phyloP scores from a whole-genome alignment of 345 rosid species.

The Syzygium aromaticum region DNA sequence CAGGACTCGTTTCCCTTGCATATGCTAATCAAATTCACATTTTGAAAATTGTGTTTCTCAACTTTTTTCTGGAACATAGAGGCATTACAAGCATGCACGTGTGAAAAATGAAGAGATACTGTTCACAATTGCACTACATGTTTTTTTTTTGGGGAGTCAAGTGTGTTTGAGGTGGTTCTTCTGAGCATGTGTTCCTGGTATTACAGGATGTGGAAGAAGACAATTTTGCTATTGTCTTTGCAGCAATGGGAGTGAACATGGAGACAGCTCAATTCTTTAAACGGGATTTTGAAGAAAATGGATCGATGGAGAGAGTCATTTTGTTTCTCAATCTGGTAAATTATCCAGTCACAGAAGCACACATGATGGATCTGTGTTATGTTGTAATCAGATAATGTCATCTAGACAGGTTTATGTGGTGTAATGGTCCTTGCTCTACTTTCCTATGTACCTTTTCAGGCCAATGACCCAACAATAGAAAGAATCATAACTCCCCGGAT shows the following conservation, averaged over 20 bases:
- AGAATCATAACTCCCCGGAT: constrained; percentile 96
- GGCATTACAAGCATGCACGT: background rate
- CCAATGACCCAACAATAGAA: constrained; percentile 96
- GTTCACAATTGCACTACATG: background rate
- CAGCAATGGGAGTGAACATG: constrained; percentile 99
- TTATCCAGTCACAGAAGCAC: background rate
- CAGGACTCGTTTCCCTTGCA: background rate
- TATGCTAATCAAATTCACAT: background rate
- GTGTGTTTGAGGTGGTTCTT: background rate
- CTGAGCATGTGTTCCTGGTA: background rate
- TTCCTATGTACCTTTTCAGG: constrained; percentile 33
- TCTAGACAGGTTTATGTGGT: background rate
- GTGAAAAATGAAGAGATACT: background rate
- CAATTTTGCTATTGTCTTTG: constrained; percentile 96
- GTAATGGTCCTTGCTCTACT: background rate
- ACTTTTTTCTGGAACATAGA: background rate
- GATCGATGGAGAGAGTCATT: constrained; percentile 97
- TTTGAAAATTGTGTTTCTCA: background rate
- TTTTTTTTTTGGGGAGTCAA: background rate
- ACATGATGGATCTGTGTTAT: background rate
- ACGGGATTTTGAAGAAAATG: constrained; percentile 97
- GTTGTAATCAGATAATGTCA: background rate
- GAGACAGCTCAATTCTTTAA: constrained; percentile 98
- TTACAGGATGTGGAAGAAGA: constrained; percentile 78
- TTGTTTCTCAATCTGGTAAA: constrained; percentile 83